Conservation (phyloP, 148 eudicot genomes). For the Silene uniflora region DNA sequence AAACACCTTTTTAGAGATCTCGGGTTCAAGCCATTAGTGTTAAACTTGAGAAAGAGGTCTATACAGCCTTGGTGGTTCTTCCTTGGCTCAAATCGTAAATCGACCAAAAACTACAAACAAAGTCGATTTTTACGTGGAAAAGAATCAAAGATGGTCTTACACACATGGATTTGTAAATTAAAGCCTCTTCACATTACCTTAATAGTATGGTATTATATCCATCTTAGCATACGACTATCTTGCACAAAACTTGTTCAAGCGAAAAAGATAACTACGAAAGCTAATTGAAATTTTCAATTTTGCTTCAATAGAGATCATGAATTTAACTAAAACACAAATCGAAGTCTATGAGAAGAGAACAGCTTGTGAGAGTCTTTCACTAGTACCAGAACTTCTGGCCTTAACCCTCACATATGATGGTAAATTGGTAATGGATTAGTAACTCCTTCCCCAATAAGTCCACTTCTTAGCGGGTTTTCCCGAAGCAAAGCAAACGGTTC, state of each 20-base stretch:
- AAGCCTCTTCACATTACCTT: neutral
- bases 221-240: neutral
- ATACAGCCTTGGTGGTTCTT: too few relatives aligned
- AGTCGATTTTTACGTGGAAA: too few relatives aligned
- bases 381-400: neutral
- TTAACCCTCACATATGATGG: neutral
- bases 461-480: slow-evolving; percentile 96
- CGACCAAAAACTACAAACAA: too few relatives aligned
- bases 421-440: slow-evolving; percentile 34
- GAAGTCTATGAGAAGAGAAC: too few relatives aligned
- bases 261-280: too few relatives aligned
- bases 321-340: neutral
- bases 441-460: slow-evolving; percentile 97
- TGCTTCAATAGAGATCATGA: neutral
- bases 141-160: too few relatives aligned
- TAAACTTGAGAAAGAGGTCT: too few relatives aligned
- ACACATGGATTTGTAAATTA: neutral
- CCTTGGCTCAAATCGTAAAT: too few relatives aligned
- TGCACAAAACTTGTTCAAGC: neutral
- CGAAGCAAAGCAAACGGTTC: slow-evolving; percentile 89
- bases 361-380: neutral
- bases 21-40: too few relatives aligned
- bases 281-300: neutral
- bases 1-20: too few relatives aligned
- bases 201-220: neutral